Base-by-base conservation (phyloP, 176 grass and related monocot species). In the Oryza glaberrima region DNA sequence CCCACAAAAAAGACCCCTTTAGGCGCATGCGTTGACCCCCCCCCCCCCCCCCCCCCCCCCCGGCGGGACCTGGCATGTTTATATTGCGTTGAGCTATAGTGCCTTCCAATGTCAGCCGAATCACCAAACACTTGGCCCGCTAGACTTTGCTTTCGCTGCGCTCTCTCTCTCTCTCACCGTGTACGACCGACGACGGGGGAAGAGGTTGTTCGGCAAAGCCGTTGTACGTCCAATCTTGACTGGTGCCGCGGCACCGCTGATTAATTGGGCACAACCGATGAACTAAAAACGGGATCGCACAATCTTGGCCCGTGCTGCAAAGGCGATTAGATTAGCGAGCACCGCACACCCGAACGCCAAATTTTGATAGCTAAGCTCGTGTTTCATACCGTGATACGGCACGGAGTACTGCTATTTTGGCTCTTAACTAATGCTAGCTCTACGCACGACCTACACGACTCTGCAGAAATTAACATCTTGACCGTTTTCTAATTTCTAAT, bases 1-100 rank as follows among this genome's bases (percentile, higher is more conserved):
- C 73, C 36, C 12, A 41, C 6, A 48, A 60, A 8, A 35, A 72
- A 14, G 11, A 47, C 20, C 66, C 26, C 10, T 52, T 87, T 34
- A 26, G 69, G 11, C 60, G 88, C 79, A 64, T 80, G 84, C 80
- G 75, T 83, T 87, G 88, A 90, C 88, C 22, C 22, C 22, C 22
- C 22, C 40, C 41, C 67, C 14, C 28, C 28, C 28, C 28, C 28
- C 28, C 28, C 28, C 28, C 28, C 28, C 28, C 28, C 28, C 28
- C 28, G 1, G 0, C 28, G 28, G 1, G 25, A 2, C 41, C 58
- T 9, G 45, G 0, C 77, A 81, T 45, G 49, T 36, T 28, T 83
- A 67, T 35, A 10, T 11, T 10, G 32, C 84, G 17, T 11, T 12
- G 70, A 54, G 78, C 69, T 51, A 4, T 43, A 11, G 11, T 52